These are phyloP conservation scores for Metschnikowia arizonensis DNA, from an alignment of 805 yeast genomes.

Conservation along the genomic window DNA sequence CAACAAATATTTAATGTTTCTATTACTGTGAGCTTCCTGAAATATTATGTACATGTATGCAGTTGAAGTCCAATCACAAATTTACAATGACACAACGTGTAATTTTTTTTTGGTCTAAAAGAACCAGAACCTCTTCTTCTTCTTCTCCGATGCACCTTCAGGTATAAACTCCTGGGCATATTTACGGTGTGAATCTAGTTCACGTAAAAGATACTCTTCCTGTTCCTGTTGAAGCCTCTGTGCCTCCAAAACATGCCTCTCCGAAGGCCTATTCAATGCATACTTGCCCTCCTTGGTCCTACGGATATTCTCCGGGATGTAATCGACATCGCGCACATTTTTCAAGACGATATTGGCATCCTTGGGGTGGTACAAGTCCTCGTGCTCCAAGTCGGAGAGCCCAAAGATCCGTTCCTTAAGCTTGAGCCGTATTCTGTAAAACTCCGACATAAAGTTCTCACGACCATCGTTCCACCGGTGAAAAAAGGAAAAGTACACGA, in stretches of 20 bases:
- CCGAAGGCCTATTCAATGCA: conserved; percentile 64
- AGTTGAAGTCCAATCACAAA: neutral
- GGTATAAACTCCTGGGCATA: conserved; percentile 16
- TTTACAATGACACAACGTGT: neutral
- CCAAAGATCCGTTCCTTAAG: conserved; percentile 53
- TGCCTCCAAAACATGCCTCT: conserved; percentile 70
- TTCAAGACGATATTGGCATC: conserved; percentile 37
- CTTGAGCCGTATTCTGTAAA: conserved; percentile 58
- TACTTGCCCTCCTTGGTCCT: conserved; percentile 43
- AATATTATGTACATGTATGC: neutral
- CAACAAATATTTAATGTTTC: neutral
- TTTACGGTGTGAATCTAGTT: conserved; percentile 26
- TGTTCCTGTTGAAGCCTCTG: conserved; percentile 63
- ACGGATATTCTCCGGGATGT: conserved; percentile 39
- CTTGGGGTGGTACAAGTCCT: conserved; percentile 53
- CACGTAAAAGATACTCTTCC: conserved; percentile 48
- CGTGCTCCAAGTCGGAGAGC: conserved; percentile 55
- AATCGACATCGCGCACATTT: conserved; percentile 42
- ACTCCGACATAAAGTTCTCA: conserved; percentile 68
- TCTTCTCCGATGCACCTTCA: conserved; percentile 6
- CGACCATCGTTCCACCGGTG: conserved; percentile 82
- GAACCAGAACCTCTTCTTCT: conserved; percentile 16
- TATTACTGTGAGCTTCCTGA: neutral
- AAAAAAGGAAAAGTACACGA: conserved; percentile 63
- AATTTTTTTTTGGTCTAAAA: conserved; percentile 5